phyloP scores from a whole-genome alignment of 192 early-diverging fungal species.

The Coemansia sp. region DNA sequence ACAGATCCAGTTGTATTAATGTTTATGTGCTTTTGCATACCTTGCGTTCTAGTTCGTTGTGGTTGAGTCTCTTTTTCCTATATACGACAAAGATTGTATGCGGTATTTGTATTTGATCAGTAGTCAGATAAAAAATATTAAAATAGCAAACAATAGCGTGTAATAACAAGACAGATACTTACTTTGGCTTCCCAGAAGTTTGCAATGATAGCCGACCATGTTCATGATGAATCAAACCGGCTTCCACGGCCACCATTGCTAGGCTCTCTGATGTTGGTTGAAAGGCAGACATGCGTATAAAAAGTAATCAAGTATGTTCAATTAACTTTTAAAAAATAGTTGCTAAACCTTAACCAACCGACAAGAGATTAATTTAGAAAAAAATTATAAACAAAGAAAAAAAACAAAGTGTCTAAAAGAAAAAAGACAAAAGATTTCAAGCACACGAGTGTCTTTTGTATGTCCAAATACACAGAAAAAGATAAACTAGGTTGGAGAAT shows the following conservation, averaged over 20 bases:
- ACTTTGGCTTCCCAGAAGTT: slow-evolving; percentile 23
- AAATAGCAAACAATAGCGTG: not conserved
- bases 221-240: slow-evolving; percentile 3
- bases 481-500: no score
- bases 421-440: no score
- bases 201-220: not conserved
- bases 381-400: slow-evolving; percentile 1
- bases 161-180: slow-evolving; percentile 1
- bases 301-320: no score
- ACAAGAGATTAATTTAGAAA: no score
- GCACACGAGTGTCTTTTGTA: no score
- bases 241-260: slow-evolving; percentile 13
- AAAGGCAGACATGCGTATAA: slow-evolving; percentile 34
- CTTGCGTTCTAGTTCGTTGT: slow-evolving; percentile 54
- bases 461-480: no score
- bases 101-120: not conserved
- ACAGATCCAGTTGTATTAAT: no score
- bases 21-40: no score
- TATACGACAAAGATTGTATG: not conserved
- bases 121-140: not conserved
- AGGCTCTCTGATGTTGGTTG: slow-evolving; percentile 16
- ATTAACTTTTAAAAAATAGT: not conserved
- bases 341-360: no score
- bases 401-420: not conserved
- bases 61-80: slow-evolving; percentile 51